phyloP scores from a whole-genome alignment of 2,329 filamentous ascomycete species.

The Sclerotinia nivalis region DNA sequence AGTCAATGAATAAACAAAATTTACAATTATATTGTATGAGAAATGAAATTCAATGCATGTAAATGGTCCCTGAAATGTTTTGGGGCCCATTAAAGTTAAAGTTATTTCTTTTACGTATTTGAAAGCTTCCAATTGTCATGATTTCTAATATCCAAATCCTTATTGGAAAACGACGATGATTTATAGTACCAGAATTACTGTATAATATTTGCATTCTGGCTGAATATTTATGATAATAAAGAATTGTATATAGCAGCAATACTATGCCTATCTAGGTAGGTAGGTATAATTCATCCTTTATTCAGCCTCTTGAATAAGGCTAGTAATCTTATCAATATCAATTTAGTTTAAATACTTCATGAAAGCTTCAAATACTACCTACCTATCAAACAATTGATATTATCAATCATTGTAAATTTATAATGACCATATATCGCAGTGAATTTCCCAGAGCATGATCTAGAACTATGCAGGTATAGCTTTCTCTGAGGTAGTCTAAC shows the following conservation, averaged over 20 bases:
- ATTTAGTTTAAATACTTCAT: not conserved
- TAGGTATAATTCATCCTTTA: not conserved
- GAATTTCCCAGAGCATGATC: not conserved
- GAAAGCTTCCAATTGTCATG: slow-evolving; percentile 1
- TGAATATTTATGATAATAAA: not conserved
- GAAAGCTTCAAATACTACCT: not conserved
- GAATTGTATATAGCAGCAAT: slow-evolving; percentile 10
- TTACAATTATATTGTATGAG: slow-evolving; percentile 6
- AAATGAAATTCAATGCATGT: not conserved
- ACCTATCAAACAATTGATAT: not conserved
- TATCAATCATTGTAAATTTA: not conserved
- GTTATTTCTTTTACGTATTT: not conserved
- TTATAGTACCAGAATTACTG: not conserved
- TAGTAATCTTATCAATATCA: not conserved
- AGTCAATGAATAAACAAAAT: slow-evolving; percentile 1
- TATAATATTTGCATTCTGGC: not conserved
- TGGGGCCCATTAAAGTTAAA: not conserved
- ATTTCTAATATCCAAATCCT: slow-evolving; percentile 1
- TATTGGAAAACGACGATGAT: not conserved
- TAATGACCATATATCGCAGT: not conserved
- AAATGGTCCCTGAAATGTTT: not conserved
- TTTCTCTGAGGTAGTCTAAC: slow-evolving; percentile 14
- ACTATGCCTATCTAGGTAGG: not conserved
- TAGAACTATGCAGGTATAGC: slow-evolving; percentile 8
- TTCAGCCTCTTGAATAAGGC: not conserved